A percentile compares a stretch with the other conserved stretches of the same genome.
Conservation (phyloP, 257 asterid genomes). For the Verbascum thapsus region DNA sequence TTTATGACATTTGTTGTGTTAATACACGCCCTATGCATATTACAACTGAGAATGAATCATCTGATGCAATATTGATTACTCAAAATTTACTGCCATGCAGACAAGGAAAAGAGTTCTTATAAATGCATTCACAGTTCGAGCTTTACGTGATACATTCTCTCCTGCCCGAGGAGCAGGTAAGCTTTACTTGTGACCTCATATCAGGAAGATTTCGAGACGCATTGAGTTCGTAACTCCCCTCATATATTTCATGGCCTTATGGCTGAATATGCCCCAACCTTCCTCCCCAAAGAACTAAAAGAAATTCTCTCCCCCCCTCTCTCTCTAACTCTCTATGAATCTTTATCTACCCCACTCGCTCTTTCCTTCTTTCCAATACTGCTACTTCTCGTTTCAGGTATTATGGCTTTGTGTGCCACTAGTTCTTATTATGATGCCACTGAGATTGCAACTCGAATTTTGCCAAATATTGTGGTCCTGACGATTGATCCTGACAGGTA, state of each 20-base stretch:
- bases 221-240: conserved; percentile 26
- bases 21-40: conserved; percentile 19
- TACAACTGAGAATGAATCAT: conserved; percentile 17
- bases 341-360: background rate
- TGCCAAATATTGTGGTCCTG: conserved; percentile 83
- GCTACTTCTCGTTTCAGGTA: conserved; percentile 55
- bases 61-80: conserved; percentile 23
- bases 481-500: conserved; percentile 98
- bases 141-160: conserved; percentile 93
- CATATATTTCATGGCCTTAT: conserved; percentile 20
- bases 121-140: conserved; percentile 97
- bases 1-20: conserved; percentile 26
- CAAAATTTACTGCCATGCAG: conserved; percentile 48
- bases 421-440: conserved; percentile 85
- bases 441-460: conserved; percentile 93
- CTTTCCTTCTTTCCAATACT: conserved; percentile 14
- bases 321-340: background rate
- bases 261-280: conserved; percentile 8
- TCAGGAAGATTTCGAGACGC: conserved; percentile 8
- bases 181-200: conserved; percentile 14
- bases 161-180: conserved; percentile 99
- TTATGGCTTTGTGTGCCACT: conserved; percentile 95
- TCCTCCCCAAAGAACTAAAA: conserved; percentile 13
- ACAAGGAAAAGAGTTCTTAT: conserved; percentile 93
- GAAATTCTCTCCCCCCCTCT: background rate